A percentile compares a stretch with the other conserved stretches of the same genome.
Conservation (phyloP, 1,139 yeast genomes). For the Debaryomyces robertsiae region DNA sequence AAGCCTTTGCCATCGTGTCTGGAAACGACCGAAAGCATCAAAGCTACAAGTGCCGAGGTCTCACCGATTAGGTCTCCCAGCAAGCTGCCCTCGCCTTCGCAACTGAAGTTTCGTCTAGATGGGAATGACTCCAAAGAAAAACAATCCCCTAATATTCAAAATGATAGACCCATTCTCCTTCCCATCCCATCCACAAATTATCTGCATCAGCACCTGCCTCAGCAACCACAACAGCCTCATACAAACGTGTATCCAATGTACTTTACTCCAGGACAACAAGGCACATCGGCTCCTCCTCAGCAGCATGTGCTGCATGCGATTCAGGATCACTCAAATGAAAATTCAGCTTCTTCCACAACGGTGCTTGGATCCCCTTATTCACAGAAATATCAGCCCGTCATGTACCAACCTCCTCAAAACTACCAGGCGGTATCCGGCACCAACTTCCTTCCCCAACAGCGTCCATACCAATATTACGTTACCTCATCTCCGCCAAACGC, state of each 20-base stretch:
- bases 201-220: slow-evolving; percentile 23
- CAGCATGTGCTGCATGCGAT: slow-evolving; percentile 8
- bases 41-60: slow-evolving; percentile 20
- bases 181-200: slow-evolving; percentile 8
- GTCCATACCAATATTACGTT: slow-evolving; percentile 25
- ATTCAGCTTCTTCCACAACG: slow-evolving; percentile 5
- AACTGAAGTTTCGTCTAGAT: slow-evolving; percentile 32
- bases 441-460: slow-evolving; percentile 20
- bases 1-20: slow-evolving; percentile 30
- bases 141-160: slow-evolving; percentile 20
- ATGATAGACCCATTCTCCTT: slow-evolving; percentile 3
- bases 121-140: slow-evolving; percentile 25
- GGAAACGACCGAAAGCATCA: slow-evolving; percentile 29
- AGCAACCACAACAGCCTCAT: slow-evolving; percentile 11
- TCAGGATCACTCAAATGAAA: slow-evolving; percentile 6
- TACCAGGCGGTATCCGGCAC: slow-evolving; percentile 11
- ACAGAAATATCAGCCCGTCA: slow-evolving; percentile 31
- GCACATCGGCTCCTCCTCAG: slow-evolving; percentile 18
- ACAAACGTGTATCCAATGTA: slow-evolving; percentile 27
- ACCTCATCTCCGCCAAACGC: slow-evolving; percentile 20
- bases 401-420: slow-evolving; percentile 17
- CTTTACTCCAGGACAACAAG: slow-evolving; percentile 22
- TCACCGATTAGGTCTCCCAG: slow-evolving; percentile 39
- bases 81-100: slow-evolving; percentile 32
- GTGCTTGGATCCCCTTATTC: slow-evolving; percentile 38